These are phyloP conservation scores for Myxozyma geophila DNA, from an alignment of 805 yeast species.

Conservation along the genomic window DNA sequence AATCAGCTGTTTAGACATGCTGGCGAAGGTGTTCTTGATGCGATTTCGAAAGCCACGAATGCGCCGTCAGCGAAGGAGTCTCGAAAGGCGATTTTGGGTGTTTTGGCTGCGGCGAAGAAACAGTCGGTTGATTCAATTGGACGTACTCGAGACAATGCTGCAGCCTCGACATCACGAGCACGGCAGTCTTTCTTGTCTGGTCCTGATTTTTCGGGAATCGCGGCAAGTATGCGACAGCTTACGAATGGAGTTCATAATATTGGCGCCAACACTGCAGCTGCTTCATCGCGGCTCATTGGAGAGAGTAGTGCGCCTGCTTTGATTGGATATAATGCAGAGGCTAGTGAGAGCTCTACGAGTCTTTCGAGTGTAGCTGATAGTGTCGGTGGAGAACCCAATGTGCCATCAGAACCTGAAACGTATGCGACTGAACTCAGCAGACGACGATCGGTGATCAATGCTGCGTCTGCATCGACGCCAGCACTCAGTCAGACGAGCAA, in stretches of 20 bases:
- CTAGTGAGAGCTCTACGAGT: slow-evolving; percentile 22
- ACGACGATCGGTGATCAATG: background rate
- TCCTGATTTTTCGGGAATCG: slow-evolving; percentile 26
- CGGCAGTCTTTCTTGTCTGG: slow-evolving; percentile 20
- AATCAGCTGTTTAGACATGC: slow-evolving; percentile 31
- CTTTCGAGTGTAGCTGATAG: slow-evolving; percentile 17
- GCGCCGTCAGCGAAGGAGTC: slow-evolving; percentile 26
- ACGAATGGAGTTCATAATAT: slow-evolving; percentile 13
- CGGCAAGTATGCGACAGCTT: slow-evolving; percentile 29
- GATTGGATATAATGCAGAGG: slow-evolving; percentile 22
- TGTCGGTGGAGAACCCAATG: slow-evolving; percentile 10
- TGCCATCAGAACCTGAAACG: slow-evolving; percentile 23
- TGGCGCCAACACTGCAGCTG: background rate
- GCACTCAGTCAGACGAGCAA: background rate
- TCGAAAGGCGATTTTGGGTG: slow-evolving; percentile 31
- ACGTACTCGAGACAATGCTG: slow-evolving; percentile 22
- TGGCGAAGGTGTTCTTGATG: slow-evolving; percentile 34
- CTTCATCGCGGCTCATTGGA: background rate
- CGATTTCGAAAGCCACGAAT: slow-evolving; percentile 32
- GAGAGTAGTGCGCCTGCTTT: slow-evolving; percentile 13
- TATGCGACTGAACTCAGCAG: slow-evolving; percentile 14
- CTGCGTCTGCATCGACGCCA: slow-evolving; percentile 13
- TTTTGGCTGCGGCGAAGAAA: slow-evolving; percentile 33
- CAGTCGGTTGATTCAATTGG: slow-evolving; percentile 28
- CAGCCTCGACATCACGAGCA: slow-evolving; percentile 6